Conservation (phyloP, 345 rosid genomes). For the Arabidopsis arenosa region DNA sequence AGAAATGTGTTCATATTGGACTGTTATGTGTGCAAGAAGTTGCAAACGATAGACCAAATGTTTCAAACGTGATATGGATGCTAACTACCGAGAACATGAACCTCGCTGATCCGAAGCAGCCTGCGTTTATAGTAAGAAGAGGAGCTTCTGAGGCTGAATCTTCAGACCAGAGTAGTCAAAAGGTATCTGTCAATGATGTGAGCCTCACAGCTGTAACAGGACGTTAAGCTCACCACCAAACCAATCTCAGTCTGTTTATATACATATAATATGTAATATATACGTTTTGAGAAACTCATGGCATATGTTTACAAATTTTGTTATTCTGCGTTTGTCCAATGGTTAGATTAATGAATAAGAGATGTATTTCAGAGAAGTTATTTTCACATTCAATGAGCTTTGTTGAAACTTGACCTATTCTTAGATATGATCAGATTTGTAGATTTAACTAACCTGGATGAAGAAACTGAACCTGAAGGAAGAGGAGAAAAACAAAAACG, state of each 20-base stretch:
- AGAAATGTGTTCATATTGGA: constrained; percentile 49
- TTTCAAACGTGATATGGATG: constrained; percentile 48
- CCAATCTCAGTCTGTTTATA: constrained; percentile 9
- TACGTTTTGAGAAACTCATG: background rate
- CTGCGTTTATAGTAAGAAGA: constrained; percentile 41
- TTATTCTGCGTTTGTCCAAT: constrained; percentile 12
- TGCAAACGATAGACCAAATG: constrained; percentile 50
- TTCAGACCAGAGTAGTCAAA: constrained; percentile 41
- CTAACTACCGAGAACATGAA: constrained; percentile 29
- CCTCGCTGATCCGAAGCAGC: constrained; percentile 35
- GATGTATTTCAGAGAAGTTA: constrained; percentile 2
- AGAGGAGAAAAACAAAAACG: background rate
- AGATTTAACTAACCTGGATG: constrained; percentile 20
- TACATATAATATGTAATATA: background rate
- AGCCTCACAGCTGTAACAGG: constrained; percentile 44
- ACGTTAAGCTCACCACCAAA: constrained; percentile 33
- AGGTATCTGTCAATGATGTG: constrained; percentile 41
- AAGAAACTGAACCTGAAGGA: constrained; percentile 21
- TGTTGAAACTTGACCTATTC: background rate
- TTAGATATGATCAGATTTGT: background rate
- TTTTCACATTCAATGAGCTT: background rate
- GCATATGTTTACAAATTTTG: background rate
- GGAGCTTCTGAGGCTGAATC: constrained; percentile 36
- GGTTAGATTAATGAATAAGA: constrained; percentile 15
- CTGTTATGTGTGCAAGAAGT: constrained; percentile 53